Evolutionary conservation across 805 yeast species (phyloP), one percentile per base, ranked within the genome.

Genomic region (Suhomyces tanzawaensis): DNA sequence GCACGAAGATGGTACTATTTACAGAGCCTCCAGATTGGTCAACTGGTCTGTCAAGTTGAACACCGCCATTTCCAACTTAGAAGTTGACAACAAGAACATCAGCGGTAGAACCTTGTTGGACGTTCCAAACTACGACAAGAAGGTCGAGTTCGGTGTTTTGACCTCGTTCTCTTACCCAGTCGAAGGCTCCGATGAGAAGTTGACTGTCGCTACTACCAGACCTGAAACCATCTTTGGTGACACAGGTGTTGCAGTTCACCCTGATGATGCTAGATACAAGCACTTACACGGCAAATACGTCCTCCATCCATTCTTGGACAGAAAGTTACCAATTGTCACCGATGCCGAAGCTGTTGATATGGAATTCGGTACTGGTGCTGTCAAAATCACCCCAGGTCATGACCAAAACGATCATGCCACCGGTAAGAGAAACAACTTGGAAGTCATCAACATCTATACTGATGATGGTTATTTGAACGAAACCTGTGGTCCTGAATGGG

Each of bases 321-420:
- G 88, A 62, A 72, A 79, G 57, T 64, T 93, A 37, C 99, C 99
- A 49, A 87, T 93, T 57, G 71, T 93, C 45, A 79, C 89, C 36
- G 99, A 93, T 62, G 60, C 81, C 27, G 95, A 87, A 66, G 93
- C 97, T 28, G 99, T 93, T 48, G 99, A 93, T 65, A 93, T 93
- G 98, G 95, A 86, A 64, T 93, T 93, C 52, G 99, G 99, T 76
- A 93, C 99, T 46, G 99, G 99, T 82, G 99, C 99, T 34, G 99
- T 93, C 46, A 93, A 93, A 70, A 93, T 93, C 61, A 93, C 99
- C 11, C 99, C 99, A 43, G 97, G 96, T 30, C 99, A 93, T 66
- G 99, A 93, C 69, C 85, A 81, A 55, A 93, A 93, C 76, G 99
- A 93, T 87, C 89, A 87, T 76, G 76, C 73, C 58, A 88, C 96